These are phyloP conservation scores for fission yeast (Schizosaccharomyces pombe) DNA, from an alignment of 805 yeast genomes.

Conservation along the genomic window ASM294v3 CU329670.1:2118001-2118500, in stretches of 20 bases:
- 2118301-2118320: constrained; percentile 77
- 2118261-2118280: constrained; percentile 13
- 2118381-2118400: constrained; percentile 39
- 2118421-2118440: constrained; percentile 13
- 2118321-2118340: constrained; percentile 29
- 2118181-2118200: neutral
- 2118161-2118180: neutral
- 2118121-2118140: neutral
- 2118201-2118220: neutral
- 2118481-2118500: constrained; percentile 97
- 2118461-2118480: constrained; percentile 69
- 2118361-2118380: constrained; percentile 69
- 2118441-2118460: constrained; percentile 47
- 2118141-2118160: neutral
- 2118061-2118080: neutral
- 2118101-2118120: neutral
- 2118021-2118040: neutral
- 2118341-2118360: constrained; percentile 12
- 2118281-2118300: constrained; percentile 65
- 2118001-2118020: neutral
- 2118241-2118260: neutral
- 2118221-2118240: neutral
- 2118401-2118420: neutral
- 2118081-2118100: neutral
- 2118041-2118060: neutral